Conservation (phyloP, 257 asterid genomes). For the Solanum dulcamara region DNA sequence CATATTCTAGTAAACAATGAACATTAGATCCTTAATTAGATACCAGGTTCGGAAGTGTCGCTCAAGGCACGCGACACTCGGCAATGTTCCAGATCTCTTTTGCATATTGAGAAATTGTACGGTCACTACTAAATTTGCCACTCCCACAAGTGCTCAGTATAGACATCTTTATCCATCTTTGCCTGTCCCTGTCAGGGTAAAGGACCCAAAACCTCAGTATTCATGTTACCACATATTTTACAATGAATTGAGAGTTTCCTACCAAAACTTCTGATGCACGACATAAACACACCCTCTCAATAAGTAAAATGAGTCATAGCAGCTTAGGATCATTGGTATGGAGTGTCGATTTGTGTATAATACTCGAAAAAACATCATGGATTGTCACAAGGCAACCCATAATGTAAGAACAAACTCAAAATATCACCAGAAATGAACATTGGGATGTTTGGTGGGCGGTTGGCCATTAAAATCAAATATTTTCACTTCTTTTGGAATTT, state of each 20-base stretch:
- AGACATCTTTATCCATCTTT: constrained; percentile 90
- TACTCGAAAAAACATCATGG: neutral
- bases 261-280: neutral
- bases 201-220: neutral
- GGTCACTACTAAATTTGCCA: constrained; percentile 93
- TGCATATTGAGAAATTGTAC: constrained; percentile 90
- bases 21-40: neutral
- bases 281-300: neutral
- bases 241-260: neutral
- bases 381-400: neutral
- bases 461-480: no score
- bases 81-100: constrained; percentile 75
- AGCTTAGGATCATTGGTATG: neutral
- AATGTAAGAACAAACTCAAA: neutral
- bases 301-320: neutral
- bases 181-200: constrained; percentile 64
- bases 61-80: constrained; percentile 43
- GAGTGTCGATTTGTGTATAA: neutral
- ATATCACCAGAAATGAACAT: neutral
- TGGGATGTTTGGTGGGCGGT: neutral
- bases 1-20: neutral
- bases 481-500: no score
- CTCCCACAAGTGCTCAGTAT: constrained; percentile 94
- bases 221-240: neutral
- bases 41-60: neutral